These are phyloP conservation scores for Boechera divaricarpa DNA, from an alignment of 345 rosid species.

Conservation along the genomic window DNA sequence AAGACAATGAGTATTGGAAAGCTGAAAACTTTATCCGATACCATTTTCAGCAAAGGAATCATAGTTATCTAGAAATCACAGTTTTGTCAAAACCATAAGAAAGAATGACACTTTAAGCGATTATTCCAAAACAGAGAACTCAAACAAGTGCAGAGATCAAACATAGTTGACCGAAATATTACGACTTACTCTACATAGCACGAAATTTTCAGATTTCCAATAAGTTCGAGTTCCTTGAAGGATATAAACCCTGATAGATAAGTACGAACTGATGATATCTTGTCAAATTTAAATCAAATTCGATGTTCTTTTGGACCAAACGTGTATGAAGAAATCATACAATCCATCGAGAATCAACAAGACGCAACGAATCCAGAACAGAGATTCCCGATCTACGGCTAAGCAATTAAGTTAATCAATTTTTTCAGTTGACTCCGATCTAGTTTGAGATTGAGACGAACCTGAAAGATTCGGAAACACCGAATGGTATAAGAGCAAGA, in stretches of 20 bases:
- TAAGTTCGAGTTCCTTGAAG: constrained; percentile 2
- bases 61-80: neutral
- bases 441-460: constrained; percentile 18
- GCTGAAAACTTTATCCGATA: neutral
- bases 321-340: neutral
- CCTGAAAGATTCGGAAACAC: constrained; percentile 29
- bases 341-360: neutral
- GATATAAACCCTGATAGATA: neutral
- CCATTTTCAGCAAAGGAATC: neutral
- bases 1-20: neutral
- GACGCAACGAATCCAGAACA: neutral
- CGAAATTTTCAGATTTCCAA: neutral
- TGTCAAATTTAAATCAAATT: neutral
- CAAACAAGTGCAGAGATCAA: constrained; percentile 17
- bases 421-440: neutral
- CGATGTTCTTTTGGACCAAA: neutral
- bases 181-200: neutral
- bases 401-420: neutral
- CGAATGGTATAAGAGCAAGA: constrained; percentile 14
- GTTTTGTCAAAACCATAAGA: neutral
- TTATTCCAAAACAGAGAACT: constrained; percentile 10
- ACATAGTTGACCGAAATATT: constrained; percentile 23
- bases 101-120: neutral
- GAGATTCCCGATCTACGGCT: constrained; percentile 25
- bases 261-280: neutral